Base-by-base conservation (phyloP, 345 rosid species). In the Noccaea bulbosa region DNA sequence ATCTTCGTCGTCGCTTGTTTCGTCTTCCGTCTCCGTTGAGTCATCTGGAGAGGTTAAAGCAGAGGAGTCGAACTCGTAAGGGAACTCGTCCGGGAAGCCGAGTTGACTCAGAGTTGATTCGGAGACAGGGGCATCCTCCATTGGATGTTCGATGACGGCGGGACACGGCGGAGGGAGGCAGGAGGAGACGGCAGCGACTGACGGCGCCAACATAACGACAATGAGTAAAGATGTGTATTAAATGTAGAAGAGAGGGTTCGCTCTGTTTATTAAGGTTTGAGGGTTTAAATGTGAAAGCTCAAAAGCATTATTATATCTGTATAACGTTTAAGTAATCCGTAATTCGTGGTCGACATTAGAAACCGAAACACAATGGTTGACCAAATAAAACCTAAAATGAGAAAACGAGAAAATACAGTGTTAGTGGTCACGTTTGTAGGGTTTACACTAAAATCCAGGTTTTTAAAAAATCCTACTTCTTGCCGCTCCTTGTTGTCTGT, bases 261-360 rank as follows among this genome's bases (percentile, higher is more conserved):
- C 62, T 71, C 75, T 82, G 20, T 83, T 87, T 86, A 80, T 83
- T 81, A 84, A 86, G 92, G 88, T 80, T 84, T 78, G 80, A 32
- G 67, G 83, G 85, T 65, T 77, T 67, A 39, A 15, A 54, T 41
- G 83, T 76, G 82, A 78, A 85, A 82, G 65, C 71, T 65, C 38
- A 27, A 56, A 69, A 69, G 11, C 54, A 49, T 15, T 52, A 1
- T 6, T 55, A 38, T 45, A 52, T 16, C n/a, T n/a, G n/a, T n/a
- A 57, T 0, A 11, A 7, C 20, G 20, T 35, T 71, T 43, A 33
- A 41, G 11, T 41, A 22, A 20, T 62, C 69, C 75, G 47, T 51
- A 52, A 62, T 71, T 71, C 45, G 11, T 62, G 69, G 16, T 43
- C 27, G 64, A 68, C 45, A 44, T 32, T 16, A 0, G 44, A 43